Base-by-base conservation (phyloP, 2,329 filamentous ascomycete species). In the Cladosporium sp. region DNA sequence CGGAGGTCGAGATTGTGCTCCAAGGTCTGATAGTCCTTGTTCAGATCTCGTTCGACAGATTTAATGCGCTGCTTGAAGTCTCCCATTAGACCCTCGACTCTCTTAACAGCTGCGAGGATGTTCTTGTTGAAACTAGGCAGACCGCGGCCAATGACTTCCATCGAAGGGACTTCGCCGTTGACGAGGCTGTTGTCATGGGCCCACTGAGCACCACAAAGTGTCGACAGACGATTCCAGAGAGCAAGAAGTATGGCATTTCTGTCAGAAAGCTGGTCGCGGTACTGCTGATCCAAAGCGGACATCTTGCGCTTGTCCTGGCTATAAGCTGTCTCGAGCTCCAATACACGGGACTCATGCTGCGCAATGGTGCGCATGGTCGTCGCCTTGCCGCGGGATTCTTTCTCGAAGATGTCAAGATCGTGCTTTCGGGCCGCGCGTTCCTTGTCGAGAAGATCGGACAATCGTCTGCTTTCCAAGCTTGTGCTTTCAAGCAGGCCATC, bases 131-230 rank as follows among this genome's bases (percentile, higher is more conserved):
- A 98, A 1, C 91, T 91, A 0, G 91, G 89, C 5, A 98, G 84
- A 79, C 95, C 92, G 58, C 89, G 93, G 1, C 89, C 88, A 67
- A 99, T 91, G 16, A 93, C 89, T 73, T 97, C 94, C 36, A 96
- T 84, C 14, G 90, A 92, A 0, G 93, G 92, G 7, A 96, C 81
- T 66, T 94, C 91, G 23, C 93, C 92, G 72, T 95, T 94, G 74
- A 98, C 91, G 26, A 97, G 86, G 65, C 90, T 90, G 77, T 98
- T 93, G 73, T 90, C 88, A 76, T 97, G 91, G 5, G 91, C 88
- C 94, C 95, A 99, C 74, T 98, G 95, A 0, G 88, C 86, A 13
- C 95, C 95, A 73, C 95, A 98, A 51, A 98, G 84, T 0, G 87
- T 85, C 3, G 92, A 93, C 10, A 99, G 84, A 54, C 91, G 87